phyloP scores from a whole-genome alignment of 129 eudicot species.

The Mikania micrantha region DNA sequence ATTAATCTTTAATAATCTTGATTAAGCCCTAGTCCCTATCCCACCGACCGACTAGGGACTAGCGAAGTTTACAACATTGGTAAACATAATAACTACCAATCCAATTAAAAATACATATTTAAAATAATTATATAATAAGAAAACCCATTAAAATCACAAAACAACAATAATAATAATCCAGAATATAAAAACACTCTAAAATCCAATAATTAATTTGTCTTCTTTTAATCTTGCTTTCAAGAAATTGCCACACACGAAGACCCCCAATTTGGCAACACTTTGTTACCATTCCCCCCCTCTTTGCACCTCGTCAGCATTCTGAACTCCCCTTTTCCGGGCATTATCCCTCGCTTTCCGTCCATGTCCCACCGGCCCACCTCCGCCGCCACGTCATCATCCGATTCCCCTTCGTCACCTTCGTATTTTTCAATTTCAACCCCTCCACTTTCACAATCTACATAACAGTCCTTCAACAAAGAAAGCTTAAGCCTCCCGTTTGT shows the following conservation, averaged over 20 bases:
- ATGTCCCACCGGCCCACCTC: conserved; percentile 23
- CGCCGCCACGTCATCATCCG: neutral
- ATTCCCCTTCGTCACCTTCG: conserved; percentile 10
- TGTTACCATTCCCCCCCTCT: conserved; percentile 48
- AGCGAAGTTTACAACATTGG: no score
- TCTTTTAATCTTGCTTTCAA: conserved; percentile 7
- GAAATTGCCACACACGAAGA: conserved; percentile 66
- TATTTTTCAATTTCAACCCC: conserved; percentile 18
- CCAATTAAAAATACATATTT: conserved; percentile 26
- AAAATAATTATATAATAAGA: conserved; percentile 6
- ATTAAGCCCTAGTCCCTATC: no score
- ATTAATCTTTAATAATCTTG: no score
- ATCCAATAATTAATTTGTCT: conserved; percentile 5
- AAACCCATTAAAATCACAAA: conserved; percentile 11
- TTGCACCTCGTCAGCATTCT: conserved; percentile 53
- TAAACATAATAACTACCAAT: conserved; percentile 32
- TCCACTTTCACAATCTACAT: conserved; percentile 15
- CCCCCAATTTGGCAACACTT: conserved; percentile 47
- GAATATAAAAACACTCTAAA: conserved; percentile 19
- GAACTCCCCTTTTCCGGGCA: conserved; percentile 32
- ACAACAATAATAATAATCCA: neutral
- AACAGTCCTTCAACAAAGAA: conserved; percentile 32
- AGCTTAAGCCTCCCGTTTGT: conserved; percentile 60
- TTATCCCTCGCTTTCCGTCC: conserved; percentile 26
- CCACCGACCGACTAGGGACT: no score